Conservation (phyloP, 2,329 filamentous ascomycete species). For the Colletotrichum neosansevieriae region DNA sequence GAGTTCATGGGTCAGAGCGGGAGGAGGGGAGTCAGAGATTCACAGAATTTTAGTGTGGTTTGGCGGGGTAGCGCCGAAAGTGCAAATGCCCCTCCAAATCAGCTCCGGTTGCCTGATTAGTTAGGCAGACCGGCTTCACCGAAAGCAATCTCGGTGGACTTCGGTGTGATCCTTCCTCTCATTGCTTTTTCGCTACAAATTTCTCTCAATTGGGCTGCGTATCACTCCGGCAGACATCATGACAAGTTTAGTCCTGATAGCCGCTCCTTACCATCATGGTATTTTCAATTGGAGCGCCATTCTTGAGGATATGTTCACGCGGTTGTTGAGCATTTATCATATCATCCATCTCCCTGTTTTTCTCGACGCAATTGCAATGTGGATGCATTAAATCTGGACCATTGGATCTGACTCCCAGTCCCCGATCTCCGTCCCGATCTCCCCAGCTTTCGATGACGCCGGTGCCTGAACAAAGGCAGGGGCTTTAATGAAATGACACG, state of each 20-base stretch:
- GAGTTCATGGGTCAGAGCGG: conserved; percentile 55
- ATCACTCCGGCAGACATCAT: too few species aligned
- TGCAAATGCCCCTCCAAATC: conserved; percentile 28
- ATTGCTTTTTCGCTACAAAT: neutral
- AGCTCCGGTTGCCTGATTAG: conserved; percentile 20
- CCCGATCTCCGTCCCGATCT: conserved; percentile 8
- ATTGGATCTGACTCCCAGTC: too few species aligned
- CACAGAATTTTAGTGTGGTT: conserved; percentile 31
- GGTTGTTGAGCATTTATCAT: too few species aligned
- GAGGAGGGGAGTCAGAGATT: conserved; percentile 13
- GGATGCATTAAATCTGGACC: neutral
- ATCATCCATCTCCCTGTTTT: too few species aligned
- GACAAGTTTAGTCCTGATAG: too few species aligned
- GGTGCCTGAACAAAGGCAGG: conserved; percentile 17
- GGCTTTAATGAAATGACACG: conserved; percentile 31
- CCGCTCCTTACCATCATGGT: too few species aligned
- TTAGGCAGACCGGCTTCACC: neutral
- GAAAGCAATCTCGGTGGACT: neutral
- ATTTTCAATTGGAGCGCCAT: too few species aligned
- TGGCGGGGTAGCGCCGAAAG: conserved; percentile 32
- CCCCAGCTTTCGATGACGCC: conserved; percentile 20
- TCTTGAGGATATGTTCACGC: too few species aligned
- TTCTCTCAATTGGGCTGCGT: neutral
- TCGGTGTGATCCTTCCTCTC: neutral
- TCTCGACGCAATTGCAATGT: too few species aligned